These are phyloP conservation scores for Barnettozyma vustinii DNA, from an alignment of 805 yeast species.

Conservation along the genomic window DNA sequence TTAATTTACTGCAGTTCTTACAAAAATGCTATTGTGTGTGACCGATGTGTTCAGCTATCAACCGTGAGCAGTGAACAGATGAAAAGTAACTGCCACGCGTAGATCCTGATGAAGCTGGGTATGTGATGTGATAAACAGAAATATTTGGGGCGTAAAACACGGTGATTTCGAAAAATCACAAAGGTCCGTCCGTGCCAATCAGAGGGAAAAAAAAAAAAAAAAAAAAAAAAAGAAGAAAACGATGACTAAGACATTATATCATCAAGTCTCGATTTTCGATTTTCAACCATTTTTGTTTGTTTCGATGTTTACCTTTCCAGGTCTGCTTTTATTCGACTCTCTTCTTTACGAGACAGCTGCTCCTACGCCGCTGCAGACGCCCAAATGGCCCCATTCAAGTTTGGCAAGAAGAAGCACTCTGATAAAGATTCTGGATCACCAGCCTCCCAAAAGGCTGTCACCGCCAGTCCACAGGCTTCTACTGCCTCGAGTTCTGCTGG, in stretches of 20 bases:
- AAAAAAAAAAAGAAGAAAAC: too few relatives aligned
- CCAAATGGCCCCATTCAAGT: constrained; percentile 52
- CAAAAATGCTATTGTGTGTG: too few relatives aligned
- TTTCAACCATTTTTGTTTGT: neutral
- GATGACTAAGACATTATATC: neutral
- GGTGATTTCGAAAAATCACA: neutral
- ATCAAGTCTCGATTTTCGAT: neutral
- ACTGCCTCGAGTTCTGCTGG: constrained; percentile 15
- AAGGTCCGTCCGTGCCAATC: too few relatives aligned
- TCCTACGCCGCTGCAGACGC: neutral
- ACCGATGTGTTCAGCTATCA: neutral
- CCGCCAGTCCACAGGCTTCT: constrained; percentile 23
- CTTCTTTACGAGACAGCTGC: neutral
- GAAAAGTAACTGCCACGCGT: neutral
- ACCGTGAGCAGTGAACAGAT: neutral
- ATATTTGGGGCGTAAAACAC: neutral
- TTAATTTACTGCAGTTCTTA: too few relatives aligned
- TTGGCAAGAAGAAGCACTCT: constrained; percentile 40
- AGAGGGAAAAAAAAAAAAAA: too few relatives aligned
- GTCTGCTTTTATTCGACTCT: neutral
- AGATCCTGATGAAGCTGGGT: neutral
- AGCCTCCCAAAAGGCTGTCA: constrained; percentile 13
- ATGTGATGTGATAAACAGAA: neutral
- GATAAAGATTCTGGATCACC: constrained; percentile 26
- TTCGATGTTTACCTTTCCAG: neutral